phyloP scores from a whole-genome alignment of 768 basidiomycete species.

The Auriculariales sp. region DNA sequence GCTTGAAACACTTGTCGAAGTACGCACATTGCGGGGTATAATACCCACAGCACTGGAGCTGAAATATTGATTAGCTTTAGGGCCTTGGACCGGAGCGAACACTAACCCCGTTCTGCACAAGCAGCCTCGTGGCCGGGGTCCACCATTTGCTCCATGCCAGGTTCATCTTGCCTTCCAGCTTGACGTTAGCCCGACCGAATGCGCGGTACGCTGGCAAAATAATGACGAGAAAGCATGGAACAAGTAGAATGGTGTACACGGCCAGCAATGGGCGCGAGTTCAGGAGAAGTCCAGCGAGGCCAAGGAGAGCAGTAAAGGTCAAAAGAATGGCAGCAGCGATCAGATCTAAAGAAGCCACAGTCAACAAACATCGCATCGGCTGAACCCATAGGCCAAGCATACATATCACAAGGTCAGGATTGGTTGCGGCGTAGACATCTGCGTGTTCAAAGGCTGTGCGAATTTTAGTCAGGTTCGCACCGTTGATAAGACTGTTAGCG shows the following conservation, averaged over 20 bases:
- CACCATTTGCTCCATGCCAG: constrained; percentile 54
- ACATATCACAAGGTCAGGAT: constrained; percentile 24
- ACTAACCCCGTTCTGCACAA: constrained; percentile 39
- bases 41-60: constrained; percentile 46
- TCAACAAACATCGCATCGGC: not conserved
- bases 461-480: not conserved
- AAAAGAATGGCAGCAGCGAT: constrained; percentile 39
- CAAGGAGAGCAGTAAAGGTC: constrained; percentile 43
- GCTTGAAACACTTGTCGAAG: not conserved
- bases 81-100: not conserved
- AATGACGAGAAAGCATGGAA: constrained; percentile 43
- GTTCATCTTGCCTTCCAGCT: constrained; percentile 53
- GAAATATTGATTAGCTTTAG: constrained; percentile 12
- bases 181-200: constrained; percentile 44
- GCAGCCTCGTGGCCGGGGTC: constrained; percentile 33
- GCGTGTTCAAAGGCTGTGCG: constrained; percentile 40
- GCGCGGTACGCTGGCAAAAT: constrained; percentile 48
- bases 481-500: not conserved
- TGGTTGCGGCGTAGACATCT: constrained; percentile 47
- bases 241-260: constrained; percentile 51
- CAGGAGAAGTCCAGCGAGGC: constrained; percentile 43
- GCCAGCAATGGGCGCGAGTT: constrained; percentile 57
- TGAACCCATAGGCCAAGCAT: constrained; percentile 2
- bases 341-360: constrained; percentile 21
- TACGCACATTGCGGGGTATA: constrained; percentile 33